Percentiles rank a stretch among this genome's conserved stretches.
Conservation (phyloP, 345 rosid species). For the Populus nigra region DNA sequence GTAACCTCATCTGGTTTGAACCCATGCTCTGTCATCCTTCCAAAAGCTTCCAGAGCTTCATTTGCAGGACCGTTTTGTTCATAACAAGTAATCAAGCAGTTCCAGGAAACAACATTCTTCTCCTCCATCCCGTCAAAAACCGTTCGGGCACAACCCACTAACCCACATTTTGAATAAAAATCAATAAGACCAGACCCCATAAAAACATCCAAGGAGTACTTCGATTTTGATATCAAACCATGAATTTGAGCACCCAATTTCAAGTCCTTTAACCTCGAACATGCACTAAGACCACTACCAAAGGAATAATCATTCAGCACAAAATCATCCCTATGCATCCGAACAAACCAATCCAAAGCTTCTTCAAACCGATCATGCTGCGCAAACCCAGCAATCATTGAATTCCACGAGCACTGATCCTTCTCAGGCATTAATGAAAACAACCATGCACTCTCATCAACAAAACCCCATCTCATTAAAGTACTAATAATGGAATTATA, state of each 20-base stretch:
- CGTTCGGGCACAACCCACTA: constrained; percentile 46
- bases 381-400: constrained; percentile 68
- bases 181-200: constrained; percentile 83
- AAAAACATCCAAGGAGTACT: constrained; percentile 45
- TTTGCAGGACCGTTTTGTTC: constrained; percentile 80
- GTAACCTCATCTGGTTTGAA: constrained; percentile 73
- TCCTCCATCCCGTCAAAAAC: constrained; percentile 60
- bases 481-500: constrained; percentile 63
- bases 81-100: constrained; percentile 78
- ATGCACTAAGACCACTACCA: constrained; percentile 71
- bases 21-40: constrained; percentile 52
- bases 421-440: constrained; percentile 54
- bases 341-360: constrained; percentile 38
- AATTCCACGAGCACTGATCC: constrained; percentile 85
- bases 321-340: constrained; percentile 57
- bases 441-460: constrained; percentile 53
- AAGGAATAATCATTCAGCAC: constrained; percentile 56
- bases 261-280: constrained; percentile 49
- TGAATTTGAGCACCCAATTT: constrained; percentile 65
- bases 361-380: constrained; percentile 58
- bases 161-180: constrained; percentile 77
- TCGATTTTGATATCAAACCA: constrained; percentile 54
- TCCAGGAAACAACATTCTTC: constrained; percentile 80
- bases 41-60: constrained; percentile 60
- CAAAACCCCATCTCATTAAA: constrained; percentile 43